A percentile compares a stretch with the other conserved stretches of the same genome.
Conservation (phyloP, 176 grass and related monocot species). For the Avena eriantha region DNA sequence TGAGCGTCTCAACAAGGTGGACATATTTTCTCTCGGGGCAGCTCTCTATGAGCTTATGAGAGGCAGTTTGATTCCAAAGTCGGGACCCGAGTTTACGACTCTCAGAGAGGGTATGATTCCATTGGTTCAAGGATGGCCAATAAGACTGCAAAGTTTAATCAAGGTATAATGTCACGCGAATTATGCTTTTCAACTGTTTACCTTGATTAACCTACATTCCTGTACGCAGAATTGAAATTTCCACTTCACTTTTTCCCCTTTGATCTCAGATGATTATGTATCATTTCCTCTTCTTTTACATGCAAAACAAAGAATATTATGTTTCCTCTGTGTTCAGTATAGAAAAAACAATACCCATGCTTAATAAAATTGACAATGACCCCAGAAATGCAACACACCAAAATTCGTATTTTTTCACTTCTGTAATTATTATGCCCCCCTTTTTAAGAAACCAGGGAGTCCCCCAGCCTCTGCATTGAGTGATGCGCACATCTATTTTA, state of each 20-base stretch:
- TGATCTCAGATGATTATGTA: no score
- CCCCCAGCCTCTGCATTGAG: no score
- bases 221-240: background rate
- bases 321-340: no score
- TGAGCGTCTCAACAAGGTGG: constrained; percentile 90
- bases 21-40: constrained; percentile 88
- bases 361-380: background rate
- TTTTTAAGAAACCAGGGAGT: no score
- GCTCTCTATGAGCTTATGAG: constrained; percentile 75
- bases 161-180: constrained; percentile 63
- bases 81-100: constrained; percentile 73
- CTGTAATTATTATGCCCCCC: no score
- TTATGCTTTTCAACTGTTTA: constrained; percentile 19
- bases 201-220: constrained; percentile 4
- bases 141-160: constrained; percentile 78
- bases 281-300: no score
- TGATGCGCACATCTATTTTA: no score
- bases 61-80: constrained; percentile 67
- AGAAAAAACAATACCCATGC: no score
- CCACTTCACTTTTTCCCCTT: no score
- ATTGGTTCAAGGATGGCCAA: constrained; percentile 76
- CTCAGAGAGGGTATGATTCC: constrained; percentile 83
- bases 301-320: no score
- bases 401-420: no score
- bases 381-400: background rate